phyloP scores from a whole-genome alignment of 805 yeast genomes.

The Candida awuae region DNA sequence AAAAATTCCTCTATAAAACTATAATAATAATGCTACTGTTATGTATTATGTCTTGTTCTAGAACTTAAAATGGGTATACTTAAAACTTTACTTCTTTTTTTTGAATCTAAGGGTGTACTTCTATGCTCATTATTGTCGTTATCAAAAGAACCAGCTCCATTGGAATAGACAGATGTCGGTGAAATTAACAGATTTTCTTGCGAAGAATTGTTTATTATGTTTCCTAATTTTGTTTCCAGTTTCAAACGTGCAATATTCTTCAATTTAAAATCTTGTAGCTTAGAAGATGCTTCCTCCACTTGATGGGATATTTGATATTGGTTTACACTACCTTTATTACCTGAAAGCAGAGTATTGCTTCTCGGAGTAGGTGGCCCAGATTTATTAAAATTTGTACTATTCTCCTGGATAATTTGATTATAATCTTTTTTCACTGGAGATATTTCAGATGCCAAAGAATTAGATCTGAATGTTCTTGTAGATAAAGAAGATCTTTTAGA shows the following conservation, averaged over 20 bases:
- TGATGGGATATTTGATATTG: conserved; percentile 13
- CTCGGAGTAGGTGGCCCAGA: conserved; percentile 9
- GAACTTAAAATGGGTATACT: conserved; percentile 29
- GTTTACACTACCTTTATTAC: neutral
- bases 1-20: neutral
- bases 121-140: neutral
- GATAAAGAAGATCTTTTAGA: conserved; percentile 28
- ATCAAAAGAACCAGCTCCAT: neutral
- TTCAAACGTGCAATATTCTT: conserved; percentile 25
- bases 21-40: neutral
- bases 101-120: neutral
- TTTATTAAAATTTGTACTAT: neutral
- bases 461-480: conserved; percentile 28
- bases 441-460: conserved; percentile 21
- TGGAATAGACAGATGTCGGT: conserved; percentile 1
- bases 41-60: conserved; percentile 15
- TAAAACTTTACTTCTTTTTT: conserved; percentile 14
- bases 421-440: conserved; percentile 19
- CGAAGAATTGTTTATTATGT: conserved; percentile 18
- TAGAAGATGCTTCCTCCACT: conserved; percentile 23
- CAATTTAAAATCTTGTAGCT: conserved; percentile 22
- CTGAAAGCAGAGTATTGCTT: conserved; percentile 1
- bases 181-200: conserved; percentile 17
- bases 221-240: conserved; percentile 23
- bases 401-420: conserved; percentile 3